Base-by-base conservation (phyloP, 306 rosid species). In the Delonix regia region DNA sequence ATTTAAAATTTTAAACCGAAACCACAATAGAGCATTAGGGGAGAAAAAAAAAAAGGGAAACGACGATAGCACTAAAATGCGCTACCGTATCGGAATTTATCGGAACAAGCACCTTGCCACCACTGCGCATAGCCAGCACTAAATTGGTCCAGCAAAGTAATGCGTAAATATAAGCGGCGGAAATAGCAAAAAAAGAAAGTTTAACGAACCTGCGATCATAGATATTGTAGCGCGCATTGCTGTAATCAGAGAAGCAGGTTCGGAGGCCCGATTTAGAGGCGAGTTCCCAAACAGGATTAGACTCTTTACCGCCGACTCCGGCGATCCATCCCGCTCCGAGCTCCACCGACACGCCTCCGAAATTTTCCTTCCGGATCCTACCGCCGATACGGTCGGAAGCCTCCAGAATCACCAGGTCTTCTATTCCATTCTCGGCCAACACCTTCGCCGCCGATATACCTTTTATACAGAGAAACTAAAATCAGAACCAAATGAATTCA, bases 321-420 rank as follows among this genome's bases (percentile, higher is more conserved):
- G 91, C 97, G 33, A 95, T 93, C 99, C 99, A 95, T n/a, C 99
- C 99, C 2, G 99, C 98, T 3, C 99, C 99, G 15, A 92, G 97
- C 80, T 95, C 99, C 69, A 86, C 99, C 78, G 96, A 73, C 69
- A 95, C 87, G 13, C 92, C 98, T 2, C 97, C 98, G 73, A 95
- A 95, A 48, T 75, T 47, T 68, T 95, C 94, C 73, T 91, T 95
- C 7, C 92, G 84, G 69, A 95, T 89, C 86, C 99, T 91, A 6
- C 99, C 98, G 34, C 99, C 99, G 53, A 95, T 90, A 48, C 97
- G 91, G 83, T 93, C 96, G 2, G 99, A 92, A 0, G 99, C 99
- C 81, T 95, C 99, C 0, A 95, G 87, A 19, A 95, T 91, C 84
- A 91, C 67, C 36, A 95, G 5, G 83, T 95, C 98, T 30, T 86